Evolutionary conservation across 208 protist species (phyloP), one percentile per base, ranked within the genome.

Genomic region (Novymonas esmeraldas): DNA sequence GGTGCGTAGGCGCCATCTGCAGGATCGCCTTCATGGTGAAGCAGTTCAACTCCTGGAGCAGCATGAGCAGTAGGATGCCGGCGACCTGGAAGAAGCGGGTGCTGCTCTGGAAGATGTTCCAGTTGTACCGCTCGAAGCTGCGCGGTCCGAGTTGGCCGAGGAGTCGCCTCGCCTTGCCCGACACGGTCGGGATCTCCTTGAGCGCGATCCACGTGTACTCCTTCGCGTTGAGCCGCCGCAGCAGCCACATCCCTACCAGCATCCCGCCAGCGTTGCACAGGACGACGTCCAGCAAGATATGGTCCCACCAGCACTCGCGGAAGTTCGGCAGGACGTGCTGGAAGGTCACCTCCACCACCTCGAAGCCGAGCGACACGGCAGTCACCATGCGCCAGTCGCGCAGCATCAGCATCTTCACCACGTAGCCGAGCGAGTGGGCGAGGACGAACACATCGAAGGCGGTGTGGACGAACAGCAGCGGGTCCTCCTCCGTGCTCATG

Each of bases 241-340:
- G 77, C 39, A 86, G 73, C 63, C 76, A 77, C 51, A 90, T 78
- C 20, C 98, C 98, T 3, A 98, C 42, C 5, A 98, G 56, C 51
- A 98, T 99, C 39, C 98, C 98, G 5, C 96, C 75, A 10, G 70
- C 78, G 81, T 99, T 99, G 81, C 97, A 99, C n/a, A 98, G 64
- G 0, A 98, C 57, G 24, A 98, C 89, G 76, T 99, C 98, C 6
- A 99, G 75, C 29, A 99, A 67, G 6, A 98, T 20, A 74, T 98
- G 95, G 73, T 99, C 98, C 97, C 97, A 99, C 98, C 98, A 99
- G 86, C 98, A 99, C 82, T 99, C 97, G n/a, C 79, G 71, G 73
- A 99, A 99, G 81, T 99, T 99, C 31, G 92, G 93, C 20, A 99
- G 72, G 6, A 90, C 58, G 76, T 98, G 96, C 73, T 98, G 85